A percentile compares a stretch with the other conserved stretches of the same genome.
phyloP scores from a whole-genome alignment of 2,329 filamentous ascomycete species.

The Botrytis sinoallii region DNA sequence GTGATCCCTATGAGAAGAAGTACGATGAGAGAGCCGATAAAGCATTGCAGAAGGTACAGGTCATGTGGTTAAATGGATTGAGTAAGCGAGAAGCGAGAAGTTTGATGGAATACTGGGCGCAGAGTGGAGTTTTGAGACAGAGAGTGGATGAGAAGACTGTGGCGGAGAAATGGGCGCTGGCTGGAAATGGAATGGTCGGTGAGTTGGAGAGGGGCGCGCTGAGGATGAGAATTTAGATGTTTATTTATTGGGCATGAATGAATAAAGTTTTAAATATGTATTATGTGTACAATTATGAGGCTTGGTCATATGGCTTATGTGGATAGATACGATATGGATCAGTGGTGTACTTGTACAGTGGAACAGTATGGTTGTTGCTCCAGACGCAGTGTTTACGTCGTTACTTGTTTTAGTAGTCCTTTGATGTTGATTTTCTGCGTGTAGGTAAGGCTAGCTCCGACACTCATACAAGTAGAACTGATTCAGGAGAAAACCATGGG shows the following conservation, averaged over 20 bases:
- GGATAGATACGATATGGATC: neutral
- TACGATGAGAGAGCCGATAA: conserved; percentile 58
- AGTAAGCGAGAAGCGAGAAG: conserved; percentile 70
- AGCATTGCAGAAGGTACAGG: conserved; percentile 48
- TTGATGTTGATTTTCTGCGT: neutral
- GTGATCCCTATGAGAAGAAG: conserved; percentile 53
- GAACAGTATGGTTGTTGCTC: neutral
- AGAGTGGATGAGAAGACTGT: conserved; percentile 69
- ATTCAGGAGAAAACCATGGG: neutral
- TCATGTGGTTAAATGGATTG: conserved; percentile 63
- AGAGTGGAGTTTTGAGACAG: conserved; percentile 73
- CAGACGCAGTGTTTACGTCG: neutral
- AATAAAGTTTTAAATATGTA: neutral
- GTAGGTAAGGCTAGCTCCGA: neutral
- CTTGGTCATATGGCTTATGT: neutral
- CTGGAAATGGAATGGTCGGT: conserved; percentile 76
- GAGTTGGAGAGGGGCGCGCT: conserved; percentile 73
- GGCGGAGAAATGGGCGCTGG: conserved; percentile 78
- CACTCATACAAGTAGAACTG: no score
- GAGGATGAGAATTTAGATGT: conserved; percentile 37
- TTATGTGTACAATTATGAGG: neutral
- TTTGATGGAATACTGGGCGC: conserved; percentile 91
- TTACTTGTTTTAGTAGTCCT: neutral
- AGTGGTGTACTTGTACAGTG: neutral
- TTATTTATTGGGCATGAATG: neutral